These are phyloP conservation scores for Debaryomyces nepalensis DNA, from an alignment of 1,139 yeast genomes.

Conservation along the genomic window DNA sequence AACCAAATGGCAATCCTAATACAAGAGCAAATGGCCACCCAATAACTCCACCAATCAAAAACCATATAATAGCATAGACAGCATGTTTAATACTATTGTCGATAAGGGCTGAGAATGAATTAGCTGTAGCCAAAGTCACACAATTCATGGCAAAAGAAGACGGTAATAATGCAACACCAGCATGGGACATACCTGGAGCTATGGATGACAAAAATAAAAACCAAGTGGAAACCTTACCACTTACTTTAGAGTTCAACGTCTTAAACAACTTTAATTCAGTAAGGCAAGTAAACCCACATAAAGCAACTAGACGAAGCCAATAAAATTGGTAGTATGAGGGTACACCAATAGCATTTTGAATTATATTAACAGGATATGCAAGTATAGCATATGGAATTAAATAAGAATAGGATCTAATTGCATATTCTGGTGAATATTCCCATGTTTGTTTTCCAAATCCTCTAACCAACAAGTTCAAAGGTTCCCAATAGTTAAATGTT, in stretches of 20 bases:
- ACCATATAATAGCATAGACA: slow-evolving; percentile 50
- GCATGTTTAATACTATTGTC: slow-evolving; percentile 17
- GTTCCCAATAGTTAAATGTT: slow-evolving; percentile 91
- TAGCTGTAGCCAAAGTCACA: slow-evolving; percentile 57
- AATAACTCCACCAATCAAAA: slow-evolving; percentile 68
- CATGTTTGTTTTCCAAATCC: slow-evolving; percentile 93
- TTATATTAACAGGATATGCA: slow-evolving; percentile 39
- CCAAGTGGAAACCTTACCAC: slow-evolving; percentile 54
- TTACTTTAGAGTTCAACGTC: slow-evolving; percentile 45
- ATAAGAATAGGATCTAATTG: slow-evolving; percentile 86
- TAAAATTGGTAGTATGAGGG: slow-evolving; percentile 54
- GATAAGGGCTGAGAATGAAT: slow-evolving; percentile 31
- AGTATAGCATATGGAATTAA: slow-evolving; percentile 56
- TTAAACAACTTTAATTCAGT: slow-evolving; percentile 57
- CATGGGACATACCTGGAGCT: slow-evolving; percentile 78
- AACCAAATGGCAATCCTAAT: slow-evolving; percentile 63
- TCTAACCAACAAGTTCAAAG: slow-evolving; percentile 75
- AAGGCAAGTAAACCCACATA: slow-evolving; percentile 57
- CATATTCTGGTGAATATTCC: slow-evolving; percentile 93
- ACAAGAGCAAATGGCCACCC: slow-evolving; percentile 94
- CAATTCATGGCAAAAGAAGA: slow-evolving; percentile 84
- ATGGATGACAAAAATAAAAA: slow-evolving; percentile 54
- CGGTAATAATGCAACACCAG: slow-evolving; percentile 83
- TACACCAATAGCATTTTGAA: slow-evolving; percentile 17
- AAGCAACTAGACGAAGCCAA: slow-evolving; percentile 51